Base-by-base conservation (phyloP, 345 rosid species). In the Hibiscus trionum region DNA sequence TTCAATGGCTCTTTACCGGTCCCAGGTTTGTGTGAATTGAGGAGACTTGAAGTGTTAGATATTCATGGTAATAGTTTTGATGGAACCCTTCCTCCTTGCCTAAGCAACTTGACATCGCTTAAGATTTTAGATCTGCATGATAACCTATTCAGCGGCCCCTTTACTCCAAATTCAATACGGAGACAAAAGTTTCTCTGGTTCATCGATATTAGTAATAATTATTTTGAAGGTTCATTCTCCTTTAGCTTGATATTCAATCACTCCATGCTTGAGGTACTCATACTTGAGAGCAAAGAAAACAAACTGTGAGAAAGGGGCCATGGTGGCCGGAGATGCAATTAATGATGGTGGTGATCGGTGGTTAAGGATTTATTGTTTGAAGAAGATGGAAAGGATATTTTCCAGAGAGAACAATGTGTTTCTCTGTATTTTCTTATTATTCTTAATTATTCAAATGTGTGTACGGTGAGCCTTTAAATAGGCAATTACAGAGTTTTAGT, bases 101-200 rank as follows among this genome's bases (percentile, higher is more conserved):
- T 75, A 15, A 14, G 24, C 33, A 75, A 79, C 29, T 58, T 79
- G 19, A 52, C 82, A 68, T 53, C 73, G 11, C 66, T 75, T n/a
- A 14, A 8, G 26, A 1, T 17, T 17, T n/a, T 79, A 1, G 82
- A 71, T 44, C 62, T 79, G 16, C 69, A 73, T 2, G 7, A 10
- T 7, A 79, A 72, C 26, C 66, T 3, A 17, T 50, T 78, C 27
- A 26, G 47, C 0, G 78, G 81, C 55, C 12, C 60, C 11, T 50
- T 70, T 14, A 1, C 66, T 4, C 12, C 66, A 5, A 19, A 52
- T 67, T 49, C 64, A 8, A 47, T 68, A 42, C 4, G 31, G 2
- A 57, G 29, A 16, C 72, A 56, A 8, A 33, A 8, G 37, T 69
- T 69, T 2, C 61, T 69, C 4, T 52, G 44, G 17, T 62, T 29